phyloP scores from a whole-genome alignment of 2,329 filamentous ascomycete genomes.

The Myotisia sp. region DNA sequence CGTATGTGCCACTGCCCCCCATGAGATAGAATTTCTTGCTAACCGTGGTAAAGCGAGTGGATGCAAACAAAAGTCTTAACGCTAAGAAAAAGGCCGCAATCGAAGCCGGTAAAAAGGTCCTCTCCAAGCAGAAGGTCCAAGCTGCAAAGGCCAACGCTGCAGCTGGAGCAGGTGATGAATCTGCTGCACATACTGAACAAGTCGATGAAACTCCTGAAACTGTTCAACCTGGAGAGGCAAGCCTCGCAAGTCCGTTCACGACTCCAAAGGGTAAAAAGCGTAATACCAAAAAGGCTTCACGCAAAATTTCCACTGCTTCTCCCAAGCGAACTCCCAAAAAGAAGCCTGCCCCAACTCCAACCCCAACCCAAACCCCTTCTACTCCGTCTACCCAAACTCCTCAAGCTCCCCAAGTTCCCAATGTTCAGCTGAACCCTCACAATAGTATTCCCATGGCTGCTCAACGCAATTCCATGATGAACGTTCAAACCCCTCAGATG shows the following conservation, averaged over 20 bases:
- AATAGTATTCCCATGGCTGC: no score
- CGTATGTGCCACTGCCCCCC: conserved; percentile 6
- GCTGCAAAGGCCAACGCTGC: background rate
- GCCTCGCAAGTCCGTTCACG: background rate
- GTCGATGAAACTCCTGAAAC: background rate
- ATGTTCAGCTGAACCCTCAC: no score
- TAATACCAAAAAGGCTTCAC: no score
- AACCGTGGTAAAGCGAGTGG: conserved; percentile 15
- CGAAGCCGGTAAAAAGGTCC: conserved; percentile 19
- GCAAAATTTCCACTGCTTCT: no score
- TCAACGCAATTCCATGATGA: no score
- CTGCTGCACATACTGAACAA: background rate
- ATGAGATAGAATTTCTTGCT: background rate
- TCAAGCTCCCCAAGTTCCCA: no score
- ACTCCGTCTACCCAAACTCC: no score
- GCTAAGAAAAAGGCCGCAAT: conserved; percentile 21
- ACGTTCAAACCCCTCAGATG: no score
- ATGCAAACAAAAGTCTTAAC: conserved; percentile 23
- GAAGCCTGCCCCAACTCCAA: no score
- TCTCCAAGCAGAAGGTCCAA: conserved; percentile 8
- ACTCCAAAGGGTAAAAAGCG: background rate
- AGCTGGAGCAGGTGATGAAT: background rate
- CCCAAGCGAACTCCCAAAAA: no score
- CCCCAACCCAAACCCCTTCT: no score
- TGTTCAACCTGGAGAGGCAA: background rate